Percentiles rank a stretch among this genome's conserved stretches.
These are phyloP conservation scores for Halophytophthora batemanensis DNA, from an alignment of 352 stramenopile genomes.

Conservation along the genomic window DNA sequence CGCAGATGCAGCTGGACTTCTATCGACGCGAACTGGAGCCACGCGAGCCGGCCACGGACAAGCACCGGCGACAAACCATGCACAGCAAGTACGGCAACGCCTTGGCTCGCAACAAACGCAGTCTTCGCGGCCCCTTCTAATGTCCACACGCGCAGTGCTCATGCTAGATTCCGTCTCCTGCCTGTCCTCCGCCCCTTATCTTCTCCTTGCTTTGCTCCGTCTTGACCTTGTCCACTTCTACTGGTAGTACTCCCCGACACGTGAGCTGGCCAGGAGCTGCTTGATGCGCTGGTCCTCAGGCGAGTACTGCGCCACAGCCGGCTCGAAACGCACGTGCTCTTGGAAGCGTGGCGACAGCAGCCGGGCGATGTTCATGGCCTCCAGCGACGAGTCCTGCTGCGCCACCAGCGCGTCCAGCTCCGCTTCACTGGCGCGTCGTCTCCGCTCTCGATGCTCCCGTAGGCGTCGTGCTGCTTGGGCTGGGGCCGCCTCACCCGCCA, in stretches of 20 bases:
- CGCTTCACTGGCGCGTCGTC: slow-evolving; percentile 39
- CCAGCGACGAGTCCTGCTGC: slow-evolving; percentile 71
- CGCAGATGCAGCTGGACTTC: slow-evolving; percentile 58
- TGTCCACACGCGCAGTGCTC: not conserved
- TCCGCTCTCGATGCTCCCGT: slow-evolving; percentile 44
- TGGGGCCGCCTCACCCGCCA: slow-evolving; percentile 28
- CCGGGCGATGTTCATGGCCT: slow-evolving; percentile 78
- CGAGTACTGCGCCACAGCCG: slow-evolving; percentile 50
- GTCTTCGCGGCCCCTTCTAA: slow-evolving; percentile 58
- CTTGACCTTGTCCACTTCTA: slow-evolving; percentile 8
- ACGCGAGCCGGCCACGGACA: slow-evolving; percentile 42
- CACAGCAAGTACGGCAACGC: slow-evolving; percentile 77
- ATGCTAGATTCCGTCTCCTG: slow-evolving; percentile 2
- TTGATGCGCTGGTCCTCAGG: slow-evolving; percentile 58
- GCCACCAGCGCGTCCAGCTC: slow-evolving; percentile 59
- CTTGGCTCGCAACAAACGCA: slow-evolving; percentile 45
- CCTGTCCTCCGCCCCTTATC: not conserved
- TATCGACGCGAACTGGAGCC: slow-evolving; percentile 46
- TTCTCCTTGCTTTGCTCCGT: not conserved
- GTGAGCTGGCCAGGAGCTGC: slow-evolving; percentile 44
- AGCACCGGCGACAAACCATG: slow-evolving; percentile 40
- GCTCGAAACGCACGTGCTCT: slow-evolving; percentile 52
- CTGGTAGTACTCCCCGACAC: slow-evolving; percentile 68
- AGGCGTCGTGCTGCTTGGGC: slow-evolving; percentile 43
- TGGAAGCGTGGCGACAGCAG: slow-evolving; percentile 75